A percentile compares a stretch with the other conserved stretches of the same genome.
Conservation (phyloP, 306 rosid genomes). For the Sphenostylis stenocarpa region DNA sequence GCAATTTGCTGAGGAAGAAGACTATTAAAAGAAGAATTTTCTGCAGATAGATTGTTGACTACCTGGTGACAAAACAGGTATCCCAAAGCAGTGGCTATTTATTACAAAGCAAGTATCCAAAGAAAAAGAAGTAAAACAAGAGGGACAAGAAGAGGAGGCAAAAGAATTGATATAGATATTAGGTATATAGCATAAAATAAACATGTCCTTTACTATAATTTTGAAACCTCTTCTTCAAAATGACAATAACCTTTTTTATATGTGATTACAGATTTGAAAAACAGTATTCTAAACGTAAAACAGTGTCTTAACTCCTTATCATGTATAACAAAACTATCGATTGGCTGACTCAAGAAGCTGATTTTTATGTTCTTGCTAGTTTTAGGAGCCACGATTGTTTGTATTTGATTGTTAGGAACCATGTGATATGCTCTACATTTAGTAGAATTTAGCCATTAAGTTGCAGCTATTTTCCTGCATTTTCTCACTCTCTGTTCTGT, state of each 20-base stretch:
- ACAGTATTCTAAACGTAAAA: background rate
- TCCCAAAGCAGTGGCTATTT: background rate
- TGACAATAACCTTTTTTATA: background rate
- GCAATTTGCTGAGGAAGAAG: constrained; percentile 44
- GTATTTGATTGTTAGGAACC: too few species aligned
- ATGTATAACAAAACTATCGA: background rate
- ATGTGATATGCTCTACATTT: too few species aligned
- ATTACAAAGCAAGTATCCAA: constrained; percentile 21
- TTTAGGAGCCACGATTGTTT: too few species aligned
- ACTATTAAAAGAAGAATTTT: constrained; percentile 42
- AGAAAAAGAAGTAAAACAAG: background rate
- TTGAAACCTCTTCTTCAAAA: constrained; percentile 10
- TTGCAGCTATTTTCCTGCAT: too few species aligned
- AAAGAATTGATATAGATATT: background rate
- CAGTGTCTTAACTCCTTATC: background rate
- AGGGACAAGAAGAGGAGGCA: background rate
- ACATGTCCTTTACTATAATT: background rate
- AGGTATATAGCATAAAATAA: background rate
- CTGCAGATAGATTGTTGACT: constrained; percentile 44
- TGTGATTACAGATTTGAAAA: background rate
- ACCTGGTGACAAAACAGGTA: constrained; percentile 49
- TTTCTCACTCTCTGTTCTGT: too few species aligned
- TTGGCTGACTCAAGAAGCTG: too few species aligned
- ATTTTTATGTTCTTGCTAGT: too few species aligned
- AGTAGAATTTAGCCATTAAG: too few species aligned